Base-by-base conservation (phyloP, 352 stramenopile genomes). In the Phytophthora macrochlamydospora region DNA sequence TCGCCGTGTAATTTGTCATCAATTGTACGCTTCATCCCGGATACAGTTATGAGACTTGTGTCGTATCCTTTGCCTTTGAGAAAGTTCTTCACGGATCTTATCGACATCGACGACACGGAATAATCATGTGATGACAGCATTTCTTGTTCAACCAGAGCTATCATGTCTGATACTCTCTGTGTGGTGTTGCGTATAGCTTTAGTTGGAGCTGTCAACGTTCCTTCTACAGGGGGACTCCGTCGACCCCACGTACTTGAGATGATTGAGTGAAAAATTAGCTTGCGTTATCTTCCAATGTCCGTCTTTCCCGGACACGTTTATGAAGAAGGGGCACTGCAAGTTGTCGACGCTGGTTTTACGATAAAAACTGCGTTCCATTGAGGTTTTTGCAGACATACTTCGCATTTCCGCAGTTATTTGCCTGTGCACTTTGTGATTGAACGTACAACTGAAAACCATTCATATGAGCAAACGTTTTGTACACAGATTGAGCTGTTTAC, bases 341-440 rank as follows among this genome's bases (percentile, higher is more conserved):
- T 50, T 42, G 0, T 57, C 61, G 5, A 7, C 9, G 1, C 45
- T 12, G 1, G 18, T 43, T 0, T 51, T 24, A 8, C 12, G 9
- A 9, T 63, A 59, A 63, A 55, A 48, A 58, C 7, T 59, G 61
- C 5, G 18, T 31, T 7, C 46, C 31, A 7, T 63, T 50, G 0
- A 55, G 48, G 3, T 55, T 50, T 28, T 69, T 63, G 48, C 53
- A 55, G 18, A 8, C 11, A 29, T 43, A 63, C 40, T 63, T 62
- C 0, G 44, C 33, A 13, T 67, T 67, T 13, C 53, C 53, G 30
- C 30, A 59, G n/a, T 68, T 62, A 1, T 49, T 63, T 1, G 28
- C 2, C 9, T 68, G 52, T 1, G 62, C 18, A 28, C 46, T 59
- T 0, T 13, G 42, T 11, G 62, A 46, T 1, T 58, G 29, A 11